A percentile compares a stretch with the other conserved stretches of the same genome.
phyloP scores from a whole-genome alignment of 495 filamentous ascomycete species.

The Xylaria flabelliformis region DNA sequence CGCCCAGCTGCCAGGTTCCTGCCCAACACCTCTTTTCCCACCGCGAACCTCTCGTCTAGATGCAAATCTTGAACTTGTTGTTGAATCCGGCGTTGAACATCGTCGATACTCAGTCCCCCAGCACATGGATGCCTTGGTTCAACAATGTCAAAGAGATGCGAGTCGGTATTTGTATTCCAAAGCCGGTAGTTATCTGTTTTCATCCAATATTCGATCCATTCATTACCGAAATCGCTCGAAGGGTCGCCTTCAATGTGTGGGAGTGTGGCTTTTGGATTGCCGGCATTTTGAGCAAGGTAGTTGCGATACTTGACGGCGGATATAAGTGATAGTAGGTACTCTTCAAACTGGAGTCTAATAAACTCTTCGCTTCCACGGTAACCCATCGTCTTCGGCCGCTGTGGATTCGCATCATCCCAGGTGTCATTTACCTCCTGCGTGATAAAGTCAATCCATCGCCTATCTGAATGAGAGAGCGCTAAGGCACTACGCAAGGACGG shows the following conservation, averaged over 20 bases:
- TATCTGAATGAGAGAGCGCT: slow-evolving; percentile 82
- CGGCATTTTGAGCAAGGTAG: slow-evolving; percentile 67
- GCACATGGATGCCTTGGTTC: slow-evolving; percentile 93
- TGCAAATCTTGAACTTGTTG: slow-evolving; percentile 90
- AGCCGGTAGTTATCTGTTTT: slow-evolving; percentile 87
- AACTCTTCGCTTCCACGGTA: slow-evolving; percentile 98
- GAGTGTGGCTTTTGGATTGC: slow-evolving; percentile 64
- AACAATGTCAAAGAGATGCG: slow-evolving; percentile 90
- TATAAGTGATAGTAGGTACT: slow-evolving; percentile 89
- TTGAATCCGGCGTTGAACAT: slow-evolving; percentile 87
- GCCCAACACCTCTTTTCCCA: slow-evolving; percentile 77
- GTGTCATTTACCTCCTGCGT: slow-evolving; percentile 93
- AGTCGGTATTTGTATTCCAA: slow-evolving; percentile 75
- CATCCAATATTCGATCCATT: slow-evolving; percentile 82
- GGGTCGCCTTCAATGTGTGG: slow-evolving; percentile 84
- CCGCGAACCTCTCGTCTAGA: slow-evolving; percentile 81
- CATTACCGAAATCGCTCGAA: slow-evolving; percentile 75
- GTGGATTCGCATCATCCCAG: slow-evolving; percentile 92
- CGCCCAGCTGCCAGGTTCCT: slow-evolving; percentile 81
- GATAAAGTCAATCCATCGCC: slow-evolving; percentile 95
- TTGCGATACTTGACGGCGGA: slow-evolving; percentile 88
- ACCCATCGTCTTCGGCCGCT: slow-evolving; percentile 88
- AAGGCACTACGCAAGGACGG: slow-evolving; percentile 77
- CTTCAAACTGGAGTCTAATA: slow-evolving; percentile 96
- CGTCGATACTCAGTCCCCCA: slow-evolving; percentile 92